Evolutionary conservation across 2,329 filamentous ascomycete species (phyloP).

Genomic region (Neonectria ditissima): DNA sequence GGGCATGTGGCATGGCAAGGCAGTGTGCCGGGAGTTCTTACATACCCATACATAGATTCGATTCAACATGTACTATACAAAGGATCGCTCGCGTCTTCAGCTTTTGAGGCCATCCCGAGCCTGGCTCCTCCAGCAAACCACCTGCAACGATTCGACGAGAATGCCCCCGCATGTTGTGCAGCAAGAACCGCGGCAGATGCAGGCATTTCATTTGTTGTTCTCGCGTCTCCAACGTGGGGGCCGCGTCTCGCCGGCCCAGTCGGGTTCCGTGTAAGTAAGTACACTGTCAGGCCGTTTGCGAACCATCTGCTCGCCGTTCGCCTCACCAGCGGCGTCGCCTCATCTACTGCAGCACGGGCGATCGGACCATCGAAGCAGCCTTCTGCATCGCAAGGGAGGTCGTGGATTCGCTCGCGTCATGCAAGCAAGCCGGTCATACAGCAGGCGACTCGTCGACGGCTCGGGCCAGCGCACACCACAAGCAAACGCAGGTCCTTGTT

Average conservation of each 20-base stretch:
- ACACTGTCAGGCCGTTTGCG: slow-evolving; percentile 9
- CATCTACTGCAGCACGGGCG: background rate
- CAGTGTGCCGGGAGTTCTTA: slow-evolving; percentile 28
- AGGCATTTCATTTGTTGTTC: slow-evolving; percentile 2
- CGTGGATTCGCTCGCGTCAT: slow-evolving; percentile 21
- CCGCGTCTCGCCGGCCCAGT: slow-evolving; percentile 8
- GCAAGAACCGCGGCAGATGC: background rate
- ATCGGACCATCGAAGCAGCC: slow-evolving; percentile 6
- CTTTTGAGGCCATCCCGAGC: background rate
- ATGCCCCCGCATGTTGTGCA: slow-evolving; percentile 17
- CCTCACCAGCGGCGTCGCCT: background rate
- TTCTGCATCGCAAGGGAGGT: slow-evolving; percentile 29
- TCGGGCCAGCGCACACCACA: background rate
- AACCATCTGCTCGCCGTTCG: slow-evolving; percentile 4
- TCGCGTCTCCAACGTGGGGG: slow-evolving; percentile 1
- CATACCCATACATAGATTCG: slow-evolving; percentile 31
- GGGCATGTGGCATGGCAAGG: slow-evolving; percentile 13
- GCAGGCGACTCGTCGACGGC: slow-evolving; percentile 28
- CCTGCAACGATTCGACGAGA: slow-evolving; percentile 1
- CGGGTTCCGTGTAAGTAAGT: background rate
- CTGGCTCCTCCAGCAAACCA: background rate
- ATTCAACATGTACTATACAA: background rate
- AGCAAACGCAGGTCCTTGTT: background rate
- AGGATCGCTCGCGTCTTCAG: background rate
- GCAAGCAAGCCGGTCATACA: slow-evolving; percentile 34